phyloP scores from a whole-genome alignment of 2,329 filamentous ascomycete genomes.

The Tolypocladium ophioglossoides region DNA sequence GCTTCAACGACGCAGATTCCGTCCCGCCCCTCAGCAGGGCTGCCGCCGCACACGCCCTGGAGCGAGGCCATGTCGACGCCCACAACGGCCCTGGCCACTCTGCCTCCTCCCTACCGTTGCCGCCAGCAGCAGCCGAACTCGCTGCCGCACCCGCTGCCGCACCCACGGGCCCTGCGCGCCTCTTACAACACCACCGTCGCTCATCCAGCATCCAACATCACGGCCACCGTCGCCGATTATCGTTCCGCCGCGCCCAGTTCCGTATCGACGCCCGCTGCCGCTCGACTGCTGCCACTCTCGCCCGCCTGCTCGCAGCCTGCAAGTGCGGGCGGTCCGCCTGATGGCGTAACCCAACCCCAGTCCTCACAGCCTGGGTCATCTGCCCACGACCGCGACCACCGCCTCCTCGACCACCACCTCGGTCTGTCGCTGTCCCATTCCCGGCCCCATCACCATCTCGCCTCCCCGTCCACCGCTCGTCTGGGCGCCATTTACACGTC shows the following conservation, averaged over 20 bases:
- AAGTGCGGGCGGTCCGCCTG: slow-evolving; percentile 19
- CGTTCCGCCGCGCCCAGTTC: slow-evolving; percentile 16
- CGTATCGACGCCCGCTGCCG: slow-evolving; percentile 13
- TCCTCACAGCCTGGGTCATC: slow-evolving; percentile 18
- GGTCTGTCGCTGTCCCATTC: slow-evolving; percentile 4
- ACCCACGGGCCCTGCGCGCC: too few species aligned
- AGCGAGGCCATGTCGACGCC: slow-evolving; percentile 60
- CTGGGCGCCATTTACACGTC: slow-evolving; percentile 7
- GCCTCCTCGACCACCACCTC: slow-evolving; percentile 2
- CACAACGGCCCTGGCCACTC: slow-evolving; percentile 63
- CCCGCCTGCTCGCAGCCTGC: slow-evolving; percentile 13
- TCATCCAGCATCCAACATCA: neutral
- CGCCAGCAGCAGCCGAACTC: too few species aligned
- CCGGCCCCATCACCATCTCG: too few species aligned
- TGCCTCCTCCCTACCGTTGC: slow-evolving; percentile 53
- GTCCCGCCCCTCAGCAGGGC: too few species aligned
- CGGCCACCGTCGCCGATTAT: slow-evolving; percentile 15
- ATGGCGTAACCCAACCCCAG: slow-evolving; percentile 20
- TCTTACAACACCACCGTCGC: too few species aligned
- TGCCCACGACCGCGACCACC: slow-evolving; percentile 8
- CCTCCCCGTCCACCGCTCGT: slow-evolving; percentile 8
- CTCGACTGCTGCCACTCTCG: slow-evolving; percentile 12
- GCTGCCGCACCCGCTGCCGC: slow-evolving; percentile 17
- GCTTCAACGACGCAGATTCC: too few species aligned
- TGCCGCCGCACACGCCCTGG: too few species aligned